phyloP scores from a whole-genome alignment of 495 filamentous ascomycete genomes.

The Talaromyces proteolyticus region DNA sequence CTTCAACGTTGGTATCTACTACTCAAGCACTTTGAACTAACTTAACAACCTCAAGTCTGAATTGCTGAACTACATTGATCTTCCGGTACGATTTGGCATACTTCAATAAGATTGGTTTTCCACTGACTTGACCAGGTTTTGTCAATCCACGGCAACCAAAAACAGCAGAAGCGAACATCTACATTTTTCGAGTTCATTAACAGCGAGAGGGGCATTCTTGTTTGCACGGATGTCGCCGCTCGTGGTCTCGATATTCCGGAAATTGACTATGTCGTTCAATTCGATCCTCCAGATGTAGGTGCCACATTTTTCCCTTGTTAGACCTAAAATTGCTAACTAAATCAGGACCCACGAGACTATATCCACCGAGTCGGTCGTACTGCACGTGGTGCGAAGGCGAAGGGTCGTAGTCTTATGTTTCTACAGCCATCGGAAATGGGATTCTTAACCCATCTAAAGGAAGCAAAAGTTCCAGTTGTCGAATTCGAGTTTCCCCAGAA shows the following conservation, averaged over 20 bases:
- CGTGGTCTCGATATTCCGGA: conserved; percentile 75
- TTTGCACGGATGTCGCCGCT: conserved; percentile 96
- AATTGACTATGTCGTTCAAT: conserved; percentile 6
- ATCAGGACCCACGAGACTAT: conserved; percentile 86
- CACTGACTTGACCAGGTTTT: conserved; percentile 66
- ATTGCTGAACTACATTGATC: conserved; percentile 91
- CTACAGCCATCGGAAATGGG: conserved; percentile 88
- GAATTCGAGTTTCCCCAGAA: conserved; percentile 92
- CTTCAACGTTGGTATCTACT: neutral
- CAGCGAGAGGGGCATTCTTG: conserved; percentile 79
- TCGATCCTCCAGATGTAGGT: conserved; percentile 6
- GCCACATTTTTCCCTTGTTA: conserved; percentile 91
- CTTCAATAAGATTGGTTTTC: too few species aligned
- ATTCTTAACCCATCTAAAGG: conserved; percentile 87
- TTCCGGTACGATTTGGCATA: too few species aligned
- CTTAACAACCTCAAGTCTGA: conserved; percentile 42
- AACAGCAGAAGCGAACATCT: conserved; percentile 94
- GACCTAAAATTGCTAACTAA: conserved; percentile 81
- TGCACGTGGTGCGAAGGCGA: conserved; percentile 76
- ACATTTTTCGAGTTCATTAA: conserved; percentile 99
- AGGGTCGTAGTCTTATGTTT: conserved; percentile 83
- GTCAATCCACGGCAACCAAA: conserved; percentile 81
- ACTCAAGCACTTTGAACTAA: conserved; percentile 1
- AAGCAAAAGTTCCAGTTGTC: conserved; percentile 85
- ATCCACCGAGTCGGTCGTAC: conserved; percentile 97